Percentiles rank a stretch among this genome's conserved stretches.
phyloP scores from a whole-genome alignment of 805 yeast genomes.

The Tetrapisispora iriomotensis region DNA sequence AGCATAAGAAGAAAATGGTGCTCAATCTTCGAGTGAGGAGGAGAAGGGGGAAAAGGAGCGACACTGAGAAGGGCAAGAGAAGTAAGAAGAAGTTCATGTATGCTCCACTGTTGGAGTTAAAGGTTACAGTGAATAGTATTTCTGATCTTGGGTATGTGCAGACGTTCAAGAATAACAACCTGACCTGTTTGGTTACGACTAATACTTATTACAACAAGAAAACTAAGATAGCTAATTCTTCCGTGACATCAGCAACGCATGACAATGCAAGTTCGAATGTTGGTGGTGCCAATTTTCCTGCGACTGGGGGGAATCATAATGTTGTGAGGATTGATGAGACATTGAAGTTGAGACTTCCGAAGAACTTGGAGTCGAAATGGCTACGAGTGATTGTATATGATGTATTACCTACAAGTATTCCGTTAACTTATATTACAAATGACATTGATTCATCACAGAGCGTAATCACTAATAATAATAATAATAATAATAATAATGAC shows the following conservation, averaged over 20 bases:
- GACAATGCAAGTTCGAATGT: neutral
- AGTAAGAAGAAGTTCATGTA: slow-evolving; percentile 9
- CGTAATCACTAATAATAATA: neutral
- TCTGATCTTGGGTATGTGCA: slow-evolving; percentile 17
- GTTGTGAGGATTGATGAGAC: slow-evolving; percentile 20
- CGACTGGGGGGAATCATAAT: neutral
- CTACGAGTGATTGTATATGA: slow-evolving; percentile 25
- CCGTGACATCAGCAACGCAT: neutral
- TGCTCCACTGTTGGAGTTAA: slow-evolving; percentile 2
- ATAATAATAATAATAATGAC: neutral
- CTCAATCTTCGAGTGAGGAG: too few species aligned
- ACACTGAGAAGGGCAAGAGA: neutral
- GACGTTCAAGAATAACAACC: slow-evolving; percentile 20
- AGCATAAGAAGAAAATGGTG: too few species aligned
- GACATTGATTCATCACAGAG: neutral
- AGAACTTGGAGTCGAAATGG: slow-evolving; percentile 20
- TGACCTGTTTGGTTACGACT: slow-evolving; percentile 23
- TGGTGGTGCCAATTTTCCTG: neutral
- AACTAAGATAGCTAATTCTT: slow-evolving; percentile 11
- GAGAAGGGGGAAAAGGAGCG: too few species aligned
- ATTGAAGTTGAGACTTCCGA: slow-evolving; percentile 22
- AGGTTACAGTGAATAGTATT: slow-evolving; percentile 7
- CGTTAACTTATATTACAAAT: slow-evolving; percentile 4
- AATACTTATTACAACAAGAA: slow-evolving; percentile 17
- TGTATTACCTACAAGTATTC: slow-evolving; percentile 11